phyloP scores from a whole-genome alignment of 805 yeast species.

The Candida koratica region DNA sequence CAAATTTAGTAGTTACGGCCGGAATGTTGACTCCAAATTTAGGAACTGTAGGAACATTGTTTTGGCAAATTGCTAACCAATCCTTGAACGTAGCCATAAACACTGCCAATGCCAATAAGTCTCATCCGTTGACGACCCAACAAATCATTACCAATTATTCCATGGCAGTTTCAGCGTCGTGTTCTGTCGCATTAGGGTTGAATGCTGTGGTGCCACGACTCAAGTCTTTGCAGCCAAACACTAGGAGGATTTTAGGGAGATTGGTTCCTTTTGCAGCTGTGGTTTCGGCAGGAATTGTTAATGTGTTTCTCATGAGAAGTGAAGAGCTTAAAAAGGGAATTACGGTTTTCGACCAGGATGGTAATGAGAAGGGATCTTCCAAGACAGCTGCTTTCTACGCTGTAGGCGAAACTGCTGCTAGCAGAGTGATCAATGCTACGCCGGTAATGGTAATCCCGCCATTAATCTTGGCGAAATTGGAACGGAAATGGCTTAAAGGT shows the following conservation, averaged over 20 bases:
- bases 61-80: conserved; percentile 98
- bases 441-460: conserved; percentile 98
- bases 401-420: conserved; percentile 94
- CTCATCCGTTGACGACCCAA: conserved; percentile 77
- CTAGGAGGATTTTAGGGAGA: conserved; percentile 72
- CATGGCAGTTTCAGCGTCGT: conserved; percentile 89
- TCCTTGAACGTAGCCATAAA: conserved; percentile 95
- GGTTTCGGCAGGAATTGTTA: conserved; percentile 92
- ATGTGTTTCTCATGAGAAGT: conserved; percentile 94
- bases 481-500: conserved; percentile 61
- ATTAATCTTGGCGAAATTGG: conserved; percentile 71
- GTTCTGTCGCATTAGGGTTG: conserved; percentile 92
- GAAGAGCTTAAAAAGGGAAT: conserved; percentile 89
- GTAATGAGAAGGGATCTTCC: conserved; percentile 64
- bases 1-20: conserved; percentile 89
- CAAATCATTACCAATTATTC: conserved; percentile 78
- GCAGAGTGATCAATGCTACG: conserved; percentile 92
- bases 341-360: conserved; percentile 58
- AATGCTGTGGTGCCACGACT: conserved; percentile 87
- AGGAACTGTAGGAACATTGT: conserved; percentile 84
- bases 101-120: conserved; percentile 92
- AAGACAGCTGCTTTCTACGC: conserved; percentile 87
- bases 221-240: conserved; percentile 60
- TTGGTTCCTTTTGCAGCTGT: conserved; percentile 98
- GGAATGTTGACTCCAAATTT: conserved; percentile 97